Percentiles rank a stretch among this genome's conserved stretches.
phyloP scores from a whole-genome alignment of 1,284 basidiomycete genomes.

The Rhodotorula sp. region DNA sequence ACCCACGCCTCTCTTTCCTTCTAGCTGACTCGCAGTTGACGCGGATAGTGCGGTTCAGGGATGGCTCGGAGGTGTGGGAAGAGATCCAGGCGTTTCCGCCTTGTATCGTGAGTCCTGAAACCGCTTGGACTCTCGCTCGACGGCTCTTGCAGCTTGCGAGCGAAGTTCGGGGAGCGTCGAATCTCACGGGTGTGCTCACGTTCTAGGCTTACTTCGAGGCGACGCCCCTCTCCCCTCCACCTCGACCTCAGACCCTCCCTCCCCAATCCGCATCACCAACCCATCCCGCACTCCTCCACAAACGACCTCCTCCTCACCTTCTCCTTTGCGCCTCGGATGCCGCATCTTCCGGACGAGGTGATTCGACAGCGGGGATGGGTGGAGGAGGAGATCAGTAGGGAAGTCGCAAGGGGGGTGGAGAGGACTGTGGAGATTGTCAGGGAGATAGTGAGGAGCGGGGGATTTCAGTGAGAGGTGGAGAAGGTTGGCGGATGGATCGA shows the following conservation, averaged over 20 bases:
- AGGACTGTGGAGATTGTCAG: slow-evolving; percentile 10
- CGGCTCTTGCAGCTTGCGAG: neutral
- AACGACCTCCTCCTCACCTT: slow-evolving; percentile 28
- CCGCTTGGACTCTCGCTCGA: neutral
- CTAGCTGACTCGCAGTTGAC: neutral
- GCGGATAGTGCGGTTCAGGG: slow-evolving; percentile 10
- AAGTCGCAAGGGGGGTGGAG: slow-evolving; percentile 19
- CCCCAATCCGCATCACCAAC: slow-evolving; percentile 17
- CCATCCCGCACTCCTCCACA: slow-evolving; percentile 7
- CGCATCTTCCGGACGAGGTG: slow-evolving; percentile 7
- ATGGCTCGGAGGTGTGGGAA: slow-evolving; percentile 10
- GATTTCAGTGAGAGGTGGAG: neutral
- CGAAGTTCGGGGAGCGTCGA: no score
- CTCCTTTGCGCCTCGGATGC: slow-evolving; percentile 4
- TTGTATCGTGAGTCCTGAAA: slow-evolving; percentile 9
- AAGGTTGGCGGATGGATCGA: neutral
- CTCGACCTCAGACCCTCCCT: neutral
- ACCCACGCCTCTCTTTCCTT: no score
- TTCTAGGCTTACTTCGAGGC: slow-evolving; percentile 29
- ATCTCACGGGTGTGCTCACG: no score
- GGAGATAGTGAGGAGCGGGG: slow-evolving; percentile 5
- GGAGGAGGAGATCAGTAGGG: slow-evolving; percentile 11
- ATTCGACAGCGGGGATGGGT: neutral
- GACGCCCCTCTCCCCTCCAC: neutral
- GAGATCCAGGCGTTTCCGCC: slow-evolving; percentile 1